Evolutionary conservation across 352 stramenopile genomes (phyloP), one percentile per base, ranked within the genome.

Genomic region (Globisporangium lucens): DNA sequence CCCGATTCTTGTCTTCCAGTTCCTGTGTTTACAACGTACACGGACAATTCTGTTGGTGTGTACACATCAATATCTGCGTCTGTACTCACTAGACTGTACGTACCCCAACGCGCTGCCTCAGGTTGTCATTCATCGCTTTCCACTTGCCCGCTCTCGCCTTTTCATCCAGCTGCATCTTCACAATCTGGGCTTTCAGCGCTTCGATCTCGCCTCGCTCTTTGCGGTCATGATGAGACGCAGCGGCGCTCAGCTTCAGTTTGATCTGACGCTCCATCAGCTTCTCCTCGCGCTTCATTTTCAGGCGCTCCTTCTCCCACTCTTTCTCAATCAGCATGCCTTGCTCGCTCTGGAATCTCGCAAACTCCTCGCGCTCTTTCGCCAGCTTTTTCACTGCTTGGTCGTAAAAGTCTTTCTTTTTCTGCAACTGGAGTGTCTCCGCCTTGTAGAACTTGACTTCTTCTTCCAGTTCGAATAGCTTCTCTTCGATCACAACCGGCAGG

Each of bases 371-470:
- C 27, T 90, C 77, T 17, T 73, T 53, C 4, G 73, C 72, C n/a
- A 93, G 56, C 43, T 85, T 89, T 41, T 82, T 83, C 2, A 80
- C 64, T 43, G 87, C 75, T 66, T 91, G 78, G 4, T 91, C 82
- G 33, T 83, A 91, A 27, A 82, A 78, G 1, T 90, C 71, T 56
- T 88, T 90, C 53, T 78, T 80, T 35, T 86, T 89, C 58, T 95
- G 85, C 46, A 95, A 71, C 65, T 89, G 83, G 6, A 94, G 65
- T 5, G 86, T 94, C 63, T 92, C 87, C 13, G 84, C 72, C 56
- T 94, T 93, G 76, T 96, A 93, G 49, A 92, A 89, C 60, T 85
- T 91, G n/a, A 93, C 85, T 41, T 95, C 89, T 72, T 90, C 82
- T 70, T 96, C 86, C 6, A 95, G 60, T 63, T 96, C 86, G 15